Percentiles rank a stretch among this genome's conserved stretches.
Conservation (phyloP, 2,329 filamentous ascomycete genomes). For the Xylariaceae sp. region DNA sequence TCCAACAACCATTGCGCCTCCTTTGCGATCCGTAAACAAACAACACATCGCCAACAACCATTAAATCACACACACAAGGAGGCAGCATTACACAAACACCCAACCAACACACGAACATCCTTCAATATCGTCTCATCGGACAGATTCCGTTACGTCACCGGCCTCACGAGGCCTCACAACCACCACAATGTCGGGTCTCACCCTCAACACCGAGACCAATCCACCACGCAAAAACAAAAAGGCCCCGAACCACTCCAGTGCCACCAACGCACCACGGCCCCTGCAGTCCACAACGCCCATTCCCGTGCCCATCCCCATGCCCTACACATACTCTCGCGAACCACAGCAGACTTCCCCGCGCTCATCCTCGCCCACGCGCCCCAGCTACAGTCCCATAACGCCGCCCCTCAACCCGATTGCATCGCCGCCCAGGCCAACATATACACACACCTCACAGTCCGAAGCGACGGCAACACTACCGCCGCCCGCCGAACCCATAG, state of each 20-base stretch:
- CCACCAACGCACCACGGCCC: conserved; percentile 6
- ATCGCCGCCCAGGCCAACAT: conserved; percentile 27
- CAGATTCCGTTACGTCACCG: neutral
- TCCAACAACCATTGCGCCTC: neutral
- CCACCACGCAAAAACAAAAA: neutral
- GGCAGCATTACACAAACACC: neutral
- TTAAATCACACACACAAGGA: neutral
- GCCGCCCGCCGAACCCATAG: conserved; percentile 48
- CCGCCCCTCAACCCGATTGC: conserved; percentile 41
- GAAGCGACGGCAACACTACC: conserved; percentile 14
- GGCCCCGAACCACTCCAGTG: neutral
- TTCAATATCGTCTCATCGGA: neutral
- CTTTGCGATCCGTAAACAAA: neutral
- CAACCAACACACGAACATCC: neutral
- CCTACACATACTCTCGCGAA: conserved; percentile 9
- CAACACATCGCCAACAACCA: neutral
- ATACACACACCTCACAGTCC: conserved; percentile 26
- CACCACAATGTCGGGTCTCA: conserved; percentile 29
- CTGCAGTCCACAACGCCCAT: conserved; percentile 20
- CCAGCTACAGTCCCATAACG: conserved; percentile 52
- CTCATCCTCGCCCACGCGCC: conserved; percentile 42
- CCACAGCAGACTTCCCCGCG: conserved; percentile 22
- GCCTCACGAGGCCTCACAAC: conserved; percentile 9
- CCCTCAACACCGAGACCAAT: conserved; percentile 26
- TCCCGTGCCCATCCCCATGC: conserved; percentile 17